These are phyloP conservation scores for Trichophyton schoenleinii DNA, from an alignment of 2,329 filamentous ascomycete species.

Conservation along the genomic window DNA sequence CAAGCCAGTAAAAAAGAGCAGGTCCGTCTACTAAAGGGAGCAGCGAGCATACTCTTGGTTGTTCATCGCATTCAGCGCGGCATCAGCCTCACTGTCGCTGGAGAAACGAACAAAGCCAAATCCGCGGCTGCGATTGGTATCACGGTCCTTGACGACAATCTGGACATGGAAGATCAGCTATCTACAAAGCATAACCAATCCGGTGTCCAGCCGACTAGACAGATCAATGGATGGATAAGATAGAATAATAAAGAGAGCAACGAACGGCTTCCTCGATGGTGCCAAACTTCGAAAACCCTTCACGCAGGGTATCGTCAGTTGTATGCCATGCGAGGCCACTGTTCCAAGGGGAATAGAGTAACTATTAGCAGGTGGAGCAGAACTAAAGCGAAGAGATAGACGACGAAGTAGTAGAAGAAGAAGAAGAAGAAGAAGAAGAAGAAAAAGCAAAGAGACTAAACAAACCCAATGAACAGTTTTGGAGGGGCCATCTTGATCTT, in stretches of 20 bases:
- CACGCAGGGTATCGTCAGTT: conserved; percentile 70
- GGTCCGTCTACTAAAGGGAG: background rate
- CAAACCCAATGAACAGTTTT: conserved; percentile 91
- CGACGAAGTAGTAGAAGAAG: too few relatives aligned
- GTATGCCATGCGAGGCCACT: conserved; percentile 99
- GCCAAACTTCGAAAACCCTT: conserved; percentile 89
- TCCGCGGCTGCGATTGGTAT: conserved; percentile 89
- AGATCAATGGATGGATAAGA: background rate
- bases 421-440: background rate
- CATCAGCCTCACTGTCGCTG: conserved; percentile 30
- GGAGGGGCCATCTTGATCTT: background rate
- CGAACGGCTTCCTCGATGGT: conserved; percentile 88
- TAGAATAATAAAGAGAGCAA: conserved; percentile 20
- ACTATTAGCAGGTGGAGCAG: conserved; percentile 6
- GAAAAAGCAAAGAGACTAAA: conserved; percentile 29
- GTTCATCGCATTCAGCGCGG: conserved; percentile 33
- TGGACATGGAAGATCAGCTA: conserved; percentile 12
- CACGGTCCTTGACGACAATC: conserved; percentile 96
- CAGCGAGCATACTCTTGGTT: conserved; percentile 53
- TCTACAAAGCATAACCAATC: background rate
- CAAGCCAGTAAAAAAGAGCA: background rate
- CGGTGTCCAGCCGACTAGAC: background rate
- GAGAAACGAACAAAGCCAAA: conserved; percentile 93
- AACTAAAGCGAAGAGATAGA: background rate
- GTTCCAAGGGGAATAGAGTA: conserved; percentile 6